Base-by-base conservation (phyloP, 352 stramenopile species). In the Phytophthora pinifolia region DNA sequence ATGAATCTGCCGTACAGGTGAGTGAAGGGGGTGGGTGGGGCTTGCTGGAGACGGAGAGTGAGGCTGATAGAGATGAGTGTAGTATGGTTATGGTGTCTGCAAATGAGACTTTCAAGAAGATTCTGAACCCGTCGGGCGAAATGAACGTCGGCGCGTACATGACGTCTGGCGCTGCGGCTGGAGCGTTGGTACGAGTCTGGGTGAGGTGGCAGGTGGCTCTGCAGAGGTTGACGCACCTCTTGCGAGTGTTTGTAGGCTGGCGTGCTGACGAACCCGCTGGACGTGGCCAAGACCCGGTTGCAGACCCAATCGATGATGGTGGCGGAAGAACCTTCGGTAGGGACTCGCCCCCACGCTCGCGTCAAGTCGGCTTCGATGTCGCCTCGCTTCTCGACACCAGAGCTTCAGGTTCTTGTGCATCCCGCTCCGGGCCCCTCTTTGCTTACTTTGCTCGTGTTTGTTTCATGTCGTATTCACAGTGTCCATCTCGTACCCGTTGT, bases 1-100 rank as follows among this genome's bases (percentile, higher is more conserved):
- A 99, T 98, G 83, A 99, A 99, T 72, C 73, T 99, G 45, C 97
- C 97, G 3, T 99, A 99, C 81, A n/a, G n/a, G n/a, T n/a, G n/a
- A n/a, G n/a, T n/a, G n/a, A n/a, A n/a, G n/a, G n/a, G n/a, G n/a
- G n/a, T n/a, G n/a, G n/a, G n/a, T n/a, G n/a, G n/a, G n/a, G n/a
- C n/a, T n/a, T n/a, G n/a, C n/a, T n/a, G n/a, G n/a, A n/a, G n/a
- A n/a, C n/a, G n/a, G n/a, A n/a, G n/a, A n/a, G n/a, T n/a, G n/a
- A n/a, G n/a, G n/a, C n/a, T n/a, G n/a, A n/a, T n/a, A n/a, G n/a
- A n/a, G n/a, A n/a, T n/a, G n/a, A n/a, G n/a, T n/a, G n/a, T n/a
- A 90, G 96, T 60, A 96, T 97, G 74, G 92, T 99, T 53, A 98
- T 99, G 89, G 96, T 99, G 38, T 96, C 92, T 6, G 90, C 89